phyloP scores from a whole-genome alignment of 1,284 basidiomycete genomes.

The Heterobasidion occidentale region DNA sequence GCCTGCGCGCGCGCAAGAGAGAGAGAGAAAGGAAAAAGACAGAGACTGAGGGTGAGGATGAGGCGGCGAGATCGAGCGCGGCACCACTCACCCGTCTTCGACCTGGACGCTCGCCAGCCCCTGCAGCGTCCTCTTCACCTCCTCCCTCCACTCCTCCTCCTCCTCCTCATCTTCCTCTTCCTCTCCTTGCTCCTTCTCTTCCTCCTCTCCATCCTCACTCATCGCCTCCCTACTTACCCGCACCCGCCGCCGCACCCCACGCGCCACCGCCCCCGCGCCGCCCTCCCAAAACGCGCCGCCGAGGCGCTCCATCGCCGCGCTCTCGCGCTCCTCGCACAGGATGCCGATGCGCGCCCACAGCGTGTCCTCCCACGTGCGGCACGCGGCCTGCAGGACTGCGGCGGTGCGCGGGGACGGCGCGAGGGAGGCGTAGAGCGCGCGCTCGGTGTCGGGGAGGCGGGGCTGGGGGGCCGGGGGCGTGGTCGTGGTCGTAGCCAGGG shows the following conservation, averaged over 20 bases:
- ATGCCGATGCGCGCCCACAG: slow-evolving; percentile 90
- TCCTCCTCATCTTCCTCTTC: slow-evolving; percentile 16
- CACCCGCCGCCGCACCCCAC: slow-evolving; percentile 14
- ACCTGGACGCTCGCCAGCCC: slow-evolving; percentile 43
- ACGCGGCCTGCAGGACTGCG: slow-evolving; percentile 62
- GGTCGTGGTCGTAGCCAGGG: neutral
- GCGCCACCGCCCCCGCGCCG: slow-evolving; percentile 44
- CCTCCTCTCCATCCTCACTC: slow-evolving; percentile 36
- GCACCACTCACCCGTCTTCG: slow-evolving; percentile 45
- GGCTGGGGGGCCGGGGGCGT: slow-evolving; percentile 32
- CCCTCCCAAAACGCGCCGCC: slow-evolving; percentile 58
- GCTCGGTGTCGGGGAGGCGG: slow-evolving; percentile 66
- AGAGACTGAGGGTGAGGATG: too few relatives aligned
- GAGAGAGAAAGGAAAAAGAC: too few relatives aligned
- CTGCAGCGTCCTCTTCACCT: slow-evolving; percentile 46
- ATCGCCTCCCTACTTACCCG: slow-evolving; percentile 52
- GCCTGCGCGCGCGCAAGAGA: slow-evolving; percentile 37
- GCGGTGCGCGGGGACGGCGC: slow-evolving; percentile 75
- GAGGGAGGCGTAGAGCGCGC: slow-evolving; percentile 82
- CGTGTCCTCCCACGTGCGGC: slow-evolving; percentile 90
- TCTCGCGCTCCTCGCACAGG: slow-evolving; percentile 77
- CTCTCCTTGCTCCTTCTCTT: neutral
- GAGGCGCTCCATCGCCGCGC: slow-evolving; percentile 46
- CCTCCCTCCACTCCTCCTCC: slow-evolving; percentile 55
- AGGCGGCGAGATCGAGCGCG: neutral